These are phyloP conservation scores for Fusarium solani-melongenae DNA, from an alignment of 2,329 filamentous ascomycete species.

Conservation along the genomic window DNA sequence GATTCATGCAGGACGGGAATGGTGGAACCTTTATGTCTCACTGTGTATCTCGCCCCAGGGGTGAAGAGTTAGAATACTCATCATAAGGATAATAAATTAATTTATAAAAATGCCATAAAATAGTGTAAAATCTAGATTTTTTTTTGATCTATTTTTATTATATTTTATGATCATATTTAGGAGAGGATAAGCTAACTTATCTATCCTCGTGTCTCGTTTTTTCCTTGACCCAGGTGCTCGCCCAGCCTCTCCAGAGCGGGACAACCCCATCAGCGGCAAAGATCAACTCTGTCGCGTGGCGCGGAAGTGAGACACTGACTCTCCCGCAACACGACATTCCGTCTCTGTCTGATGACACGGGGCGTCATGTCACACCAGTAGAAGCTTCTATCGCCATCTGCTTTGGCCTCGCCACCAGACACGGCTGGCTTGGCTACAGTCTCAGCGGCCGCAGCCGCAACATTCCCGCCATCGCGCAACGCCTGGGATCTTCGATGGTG, in stretches of 20 bases:
- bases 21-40: neutral
- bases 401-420: neutral
- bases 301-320: constrained; percentile 14
- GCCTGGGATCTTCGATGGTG: neutral
- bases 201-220: no score
- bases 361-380: neutral
- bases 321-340: neutral
- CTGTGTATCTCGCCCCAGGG: neutral
- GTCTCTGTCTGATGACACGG: neutral
- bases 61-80: no score
- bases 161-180: no score
- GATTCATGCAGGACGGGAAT: neutral
- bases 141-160: no score
- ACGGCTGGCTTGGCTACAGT: constrained; percentile 4
- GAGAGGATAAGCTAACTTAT: no score
- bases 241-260: neutral
- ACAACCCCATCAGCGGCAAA: neutral
- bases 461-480: neutral
- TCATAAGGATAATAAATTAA: no score
- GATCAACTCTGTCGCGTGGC: neutral
- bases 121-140: no score
- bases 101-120: no score
- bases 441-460: neutral
- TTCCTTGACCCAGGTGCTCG: no score
- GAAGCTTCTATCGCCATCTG: neutral